phyloP scores from a whole-genome alignment of 2,329 filamentous ascomycete species.

The Bipolaris zeicola region DNA sequence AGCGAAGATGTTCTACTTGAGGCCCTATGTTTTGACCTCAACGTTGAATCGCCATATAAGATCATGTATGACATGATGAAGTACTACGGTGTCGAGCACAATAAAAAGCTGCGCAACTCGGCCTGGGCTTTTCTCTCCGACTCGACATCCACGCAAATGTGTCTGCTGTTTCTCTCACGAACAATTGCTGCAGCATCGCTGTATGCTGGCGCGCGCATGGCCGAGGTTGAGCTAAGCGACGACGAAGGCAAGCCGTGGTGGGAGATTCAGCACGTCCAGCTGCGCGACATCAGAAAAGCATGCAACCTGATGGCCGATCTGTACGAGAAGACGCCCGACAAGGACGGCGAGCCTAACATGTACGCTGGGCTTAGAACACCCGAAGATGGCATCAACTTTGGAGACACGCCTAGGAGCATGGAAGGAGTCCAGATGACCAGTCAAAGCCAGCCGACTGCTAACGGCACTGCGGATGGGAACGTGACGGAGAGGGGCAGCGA shows the following conservation, averaged over 20 bases:
- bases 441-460: constrained; percentile 27
- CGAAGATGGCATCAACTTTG: constrained; percentile 45
- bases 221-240: constrained; percentile 73
- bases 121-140: constrained; percentile 96
- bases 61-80: constrained; percentile 81
- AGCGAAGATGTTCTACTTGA: constrained; percentile 94
- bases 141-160: constrained; percentile 80
- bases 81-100: constrained; percentile 73
- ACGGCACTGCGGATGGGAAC: constrained; percentile 27
- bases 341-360: constrained; percentile 51
- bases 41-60: constrained; percentile 85
- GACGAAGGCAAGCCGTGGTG: constrained; percentile 83
- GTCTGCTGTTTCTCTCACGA: constrained; percentile 76
- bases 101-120: constrained; percentile 80
- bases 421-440: constrained; percentile 30
- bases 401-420: constrained; percentile 38
- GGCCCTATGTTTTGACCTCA: constrained; percentile 89
- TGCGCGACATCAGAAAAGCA: constrained; percentile 72
- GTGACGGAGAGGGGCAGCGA: constrained; percentile 47
- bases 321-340: constrained; percentile 51
- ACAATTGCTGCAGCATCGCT: constrained; percentile 85
- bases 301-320: constrained; percentile 73
- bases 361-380: constrained; percentile 54
- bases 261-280: constrained; percentile 74
- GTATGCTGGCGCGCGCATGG: constrained; percentile 82